Evolutionary conservation across 1,284 basidiomycete species (phyloP), one percentile per base, ranked within the genome.

Genomic region (Retiboletus flavoniger): DNA sequence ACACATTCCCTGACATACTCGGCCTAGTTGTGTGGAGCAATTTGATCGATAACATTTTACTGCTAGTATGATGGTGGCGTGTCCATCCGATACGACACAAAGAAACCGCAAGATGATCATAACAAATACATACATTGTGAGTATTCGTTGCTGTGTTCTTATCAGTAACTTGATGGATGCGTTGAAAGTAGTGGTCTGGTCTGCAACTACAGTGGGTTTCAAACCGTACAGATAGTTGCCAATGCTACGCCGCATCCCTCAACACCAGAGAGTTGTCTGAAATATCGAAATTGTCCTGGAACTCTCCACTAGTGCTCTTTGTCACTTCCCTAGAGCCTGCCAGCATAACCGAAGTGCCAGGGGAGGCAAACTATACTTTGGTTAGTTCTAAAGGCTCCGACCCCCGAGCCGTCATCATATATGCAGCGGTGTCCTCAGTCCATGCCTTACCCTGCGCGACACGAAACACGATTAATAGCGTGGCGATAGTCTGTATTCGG

Each of bases 391-490:
- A 21, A 8, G 11, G 7, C 2, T 29, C 51, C 11, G 32, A 28
- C n/a, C 11, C 14, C 32, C 13, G 43, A 3, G 13, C 29, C 11
- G 51, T 28, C 51, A 59, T 48, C 8, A 51, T 38, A 4, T 14
- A 34, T 2, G 51, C 43, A 5, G 36, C 58, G 5, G 46, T 51
- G 3, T 59, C 50, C 26, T 53, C 43, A 0, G 50, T 57, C 66
- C 62, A 67, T 5, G 50, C 58, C 26, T 63, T 67, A 13, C 66
- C 60, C 24, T 65, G 54, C 13, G 65, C 63, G 4, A 67, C 50
- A 1, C 68, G 59, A 16, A 60, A 60, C 16, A 63, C 47, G 17
- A 69, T 68, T 0, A 67, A 38, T 1, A 64, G 29, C 9, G 57
- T 46, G 6, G 66, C 53, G 11, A 65, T 60, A 2, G 41, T 54